Evolutionary conservation across 1,284 basidiomycete genomes (phyloP), one percentile per base, ranked within the genome.

Genomic region (Irpex lacteus): DNA sequence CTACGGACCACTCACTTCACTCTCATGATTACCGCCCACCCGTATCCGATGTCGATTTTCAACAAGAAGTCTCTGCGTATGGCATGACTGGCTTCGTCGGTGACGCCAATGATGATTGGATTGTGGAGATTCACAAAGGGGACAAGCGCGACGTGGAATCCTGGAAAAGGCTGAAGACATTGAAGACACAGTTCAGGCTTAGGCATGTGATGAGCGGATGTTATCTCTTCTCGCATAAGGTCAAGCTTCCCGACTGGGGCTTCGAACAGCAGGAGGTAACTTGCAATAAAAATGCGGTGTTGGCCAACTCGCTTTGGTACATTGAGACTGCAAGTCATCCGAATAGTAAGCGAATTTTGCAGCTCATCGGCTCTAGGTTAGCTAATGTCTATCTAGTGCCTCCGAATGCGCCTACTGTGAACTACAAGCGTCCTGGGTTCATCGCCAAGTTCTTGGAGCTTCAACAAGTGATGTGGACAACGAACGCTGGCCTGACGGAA

Each of bases 221-320:
- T 77, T 98, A 98, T 76, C 82, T 99, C 56, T 99, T 98, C 83
- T 96, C 94, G 58, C 98, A 99, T 82, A 97, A 96, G 76, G 91
- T 98, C 72, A 96, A 98, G 77, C 80, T 99, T 3, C 98, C 98
- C 0, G 93, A 98, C 8, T 99, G 98, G 98, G 98, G 90, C 0
- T 99, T 87, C 71, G 96, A 98, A 71, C 98, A 99, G 77, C 98
- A 99, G 76, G 98, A 99, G 74, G 97, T 96, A 57, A 98, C 96
- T 0, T 98, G 96, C 78, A 98, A 98, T 80, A 96, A 96, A 83
- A 97, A 98, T 72, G 96, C 97, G 3, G 91, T 93, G 36, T 84
- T 82, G 76, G 87, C 85, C 4, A 98, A 98, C 76, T 96, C 95
- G 62, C 76, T 99, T 65, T 99, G 98, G 98, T 96, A 87, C 72